These are phyloP conservation scores for Lentinula boryana DNA, from an alignment of 768 basidiomycete species.

Conservation along the genomic window DNA sequence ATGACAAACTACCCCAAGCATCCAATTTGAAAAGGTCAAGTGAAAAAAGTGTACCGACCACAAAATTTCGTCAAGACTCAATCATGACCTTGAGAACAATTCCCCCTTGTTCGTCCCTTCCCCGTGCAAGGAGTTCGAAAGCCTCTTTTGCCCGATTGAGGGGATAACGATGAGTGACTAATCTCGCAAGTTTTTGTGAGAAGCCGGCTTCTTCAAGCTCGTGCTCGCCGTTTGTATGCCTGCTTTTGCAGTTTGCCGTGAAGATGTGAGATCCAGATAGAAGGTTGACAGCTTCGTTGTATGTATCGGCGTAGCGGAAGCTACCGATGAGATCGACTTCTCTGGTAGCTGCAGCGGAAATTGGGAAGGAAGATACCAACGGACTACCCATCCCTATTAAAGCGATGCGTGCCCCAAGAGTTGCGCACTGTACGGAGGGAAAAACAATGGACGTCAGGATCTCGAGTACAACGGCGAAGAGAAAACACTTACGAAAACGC, in stretches of 20 bases:
- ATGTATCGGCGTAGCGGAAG: conserved; percentile 89
- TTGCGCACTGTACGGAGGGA: conserved; percentile 52
- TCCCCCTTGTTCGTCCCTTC: conserved; percentile 71
- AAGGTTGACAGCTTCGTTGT: conserved; percentile 77
- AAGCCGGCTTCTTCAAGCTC: neutral
- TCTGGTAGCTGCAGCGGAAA: conserved; percentile 74
- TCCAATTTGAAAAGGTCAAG: neutral
- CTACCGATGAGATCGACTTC: conserved; percentile 93
- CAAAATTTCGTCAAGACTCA: conserved; percentile 26
- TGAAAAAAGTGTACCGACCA: neutral
- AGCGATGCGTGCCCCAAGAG: conserved; percentile 84
- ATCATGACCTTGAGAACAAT: conserved; percentile 92
- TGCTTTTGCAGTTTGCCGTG: neutral
- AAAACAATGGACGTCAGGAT: conserved; percentile 8
- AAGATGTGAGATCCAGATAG: conserved; percentile 26
- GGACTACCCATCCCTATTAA: conserved; percentile 95
- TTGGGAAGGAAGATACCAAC: conserved; percentile 67
- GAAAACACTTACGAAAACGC: conserved; percentile 65
- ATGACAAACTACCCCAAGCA: neutral
- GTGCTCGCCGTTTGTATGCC: neutral
- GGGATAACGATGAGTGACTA: conserved; percentile 74
- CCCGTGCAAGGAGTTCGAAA: conserved; percentile 75
- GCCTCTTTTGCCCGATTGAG: conserved; percentile 65
- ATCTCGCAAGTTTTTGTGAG: conserved; percentile 26
- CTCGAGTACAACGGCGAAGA: neutral